Evolutionary conservation across 148 eudicot species (phyloP).

Genomic region (Bassia scoparia): DNA sequence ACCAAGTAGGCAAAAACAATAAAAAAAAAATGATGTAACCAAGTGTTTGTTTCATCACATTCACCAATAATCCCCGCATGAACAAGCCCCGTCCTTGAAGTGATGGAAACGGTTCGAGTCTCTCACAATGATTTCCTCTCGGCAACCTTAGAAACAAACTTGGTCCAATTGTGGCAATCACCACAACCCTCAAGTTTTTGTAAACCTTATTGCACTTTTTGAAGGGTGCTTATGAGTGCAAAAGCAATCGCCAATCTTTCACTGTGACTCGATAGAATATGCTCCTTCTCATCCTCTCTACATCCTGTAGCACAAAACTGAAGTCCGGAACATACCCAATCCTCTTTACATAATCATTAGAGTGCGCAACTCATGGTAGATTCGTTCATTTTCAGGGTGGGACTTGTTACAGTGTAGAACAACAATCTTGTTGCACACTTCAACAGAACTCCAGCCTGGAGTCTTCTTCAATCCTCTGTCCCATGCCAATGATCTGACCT

Average conservation of each 20-base stretch:
- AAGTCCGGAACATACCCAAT: slow-evolving; percentile 64
- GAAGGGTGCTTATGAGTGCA: slow-evolving; percentile 62
- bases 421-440: slow-evolving; percentile 43
- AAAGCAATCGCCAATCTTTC: slow-evolving; percentile 72
- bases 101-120: slow-evolving; percentile 79
- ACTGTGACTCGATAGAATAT: slow-evolving; percentile 60
- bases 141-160: slow-evolving; percentile 54
- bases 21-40: not conserved
- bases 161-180: slow-evolving; percentile 68
- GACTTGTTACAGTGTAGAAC: slow-evolving; percentile 63
- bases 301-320: slow-evolving; percentile 69
- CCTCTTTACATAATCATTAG: slow-evolving; percentile 47
- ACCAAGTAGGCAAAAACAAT: not conserved
- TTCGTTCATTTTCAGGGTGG: slow-evolving; percentile 49
- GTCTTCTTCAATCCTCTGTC: slow-evolving; percentile 68
- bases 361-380: slow-evolving; percentile 42
- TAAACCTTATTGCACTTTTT: slow-evolving; percentile 47
- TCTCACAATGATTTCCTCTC: slow-evolving; percentile 67
- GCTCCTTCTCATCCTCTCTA: slow-evolving; percentile 77
- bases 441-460: slow-evolving; percentile 80
- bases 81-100: slow-evolving; percentile 65
- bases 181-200: slow-evolving; percentile 80
- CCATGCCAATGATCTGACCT: slow-evolving; percentile 59
- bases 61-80: slow-evolving; percentile 76
- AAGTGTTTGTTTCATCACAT: slow-evolving; percentile 2